A percentile compares a stretch with the other conserved stretches of the same genome.
Conservation (phyloP, 2,329 filamentous ascomycete genomes). For the Fusarium heterosporum region DNA sequence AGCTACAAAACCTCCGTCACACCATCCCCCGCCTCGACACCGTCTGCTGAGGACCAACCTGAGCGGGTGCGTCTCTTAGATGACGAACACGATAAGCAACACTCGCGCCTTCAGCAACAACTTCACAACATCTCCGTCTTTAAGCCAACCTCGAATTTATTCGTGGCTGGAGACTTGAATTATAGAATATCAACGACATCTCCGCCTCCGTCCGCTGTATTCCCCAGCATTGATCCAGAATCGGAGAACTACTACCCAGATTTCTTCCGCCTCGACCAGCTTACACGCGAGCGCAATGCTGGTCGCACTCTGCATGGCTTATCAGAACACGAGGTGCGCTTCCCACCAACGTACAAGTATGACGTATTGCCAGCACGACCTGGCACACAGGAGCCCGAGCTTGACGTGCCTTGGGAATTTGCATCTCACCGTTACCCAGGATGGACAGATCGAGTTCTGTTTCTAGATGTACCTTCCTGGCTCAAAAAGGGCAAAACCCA, state of each 20-base stretch:
- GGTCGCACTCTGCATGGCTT: constrained; percentile 83
- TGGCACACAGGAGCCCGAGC: constrained; percentile 48
- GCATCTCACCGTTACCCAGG: constrained; percentile 86
- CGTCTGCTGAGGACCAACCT: constrained; percentile 42
- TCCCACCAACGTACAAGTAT: constrained; percentile 97
- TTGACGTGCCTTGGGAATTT: constrained; percentile 57
- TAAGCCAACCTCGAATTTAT: constrained; percentile 79
- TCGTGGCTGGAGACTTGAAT: constrained; percentile 93
- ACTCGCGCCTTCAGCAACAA: constrained; percentile 54
- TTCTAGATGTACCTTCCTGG: constrained; percentile 71
- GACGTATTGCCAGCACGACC: constrained; percentile 55
- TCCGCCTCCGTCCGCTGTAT: constrained; percentile 71
- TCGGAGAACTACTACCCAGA: constrained; percentile 71
- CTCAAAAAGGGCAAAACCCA: constrained; percentile 48
- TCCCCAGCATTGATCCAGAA: constrained; percentile 69
- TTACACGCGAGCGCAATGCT: constrained; percentile 75
- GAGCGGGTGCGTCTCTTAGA: constrained; percentile 52
- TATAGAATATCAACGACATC: constrained; percentile 82
- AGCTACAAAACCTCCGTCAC: constrained; percentile 43
- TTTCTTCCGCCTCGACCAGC: constrained; percentile 81
- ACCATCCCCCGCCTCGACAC: constrained; percentile 40
- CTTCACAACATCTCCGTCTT: constrained; percentile 76
- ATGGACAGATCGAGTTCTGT: constrained; percentile 94
- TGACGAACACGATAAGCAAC: constrained; percentile 52
- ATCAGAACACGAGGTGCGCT: constrained; percentile 77